Evolutionary conservation across 202 grass and related monocot genomes (phyloP).

Genomic region (Eragrostis tef): DNA sequence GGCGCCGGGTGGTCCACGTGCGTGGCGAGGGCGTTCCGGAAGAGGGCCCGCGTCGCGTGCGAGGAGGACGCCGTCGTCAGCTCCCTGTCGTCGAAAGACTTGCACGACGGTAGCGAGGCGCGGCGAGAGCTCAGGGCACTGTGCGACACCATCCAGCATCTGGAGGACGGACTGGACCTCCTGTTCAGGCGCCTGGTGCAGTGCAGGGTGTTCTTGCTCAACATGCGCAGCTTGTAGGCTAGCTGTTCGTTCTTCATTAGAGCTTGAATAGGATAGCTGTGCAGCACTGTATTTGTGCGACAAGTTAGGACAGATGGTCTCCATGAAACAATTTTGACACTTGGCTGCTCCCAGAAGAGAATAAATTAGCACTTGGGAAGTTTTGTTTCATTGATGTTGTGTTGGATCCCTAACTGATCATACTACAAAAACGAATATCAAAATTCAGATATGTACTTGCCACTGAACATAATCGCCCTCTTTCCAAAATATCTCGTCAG

Average conservation of each 20-base stretch:
- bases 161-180: conserved; percentile 61
- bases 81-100: conserved; percentile 32
- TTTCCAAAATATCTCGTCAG: background rate
- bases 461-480: background rate
- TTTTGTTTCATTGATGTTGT: conserved; percentile 8
- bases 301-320: conserved; percentile 9
- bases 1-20: conserved; percentile 55
- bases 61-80: conserved; percentile 36
- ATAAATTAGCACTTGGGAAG: background rate
- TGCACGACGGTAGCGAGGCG: conserved; percentile 22
- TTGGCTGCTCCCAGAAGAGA: background rate
- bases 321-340: conserved; percentile 44
- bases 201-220: conserved; percentile 63
- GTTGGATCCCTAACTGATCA: background rate
- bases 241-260: background rate
- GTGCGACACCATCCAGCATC: conserved; percentile 49
- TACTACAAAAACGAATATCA: background rate
- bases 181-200: conserved; percentile 68
- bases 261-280: background rate
- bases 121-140: conserved; percentile 44
- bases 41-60: conserved; percentile 46
- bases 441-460: background rate
- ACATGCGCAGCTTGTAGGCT: conserved; percentile 52
- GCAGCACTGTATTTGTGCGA: background rate
- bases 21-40: conserved; percentile 48